Conservation (phyloP, 2,329 filamentous ascomycete species). For the Bipolaris cookei region DNA sequence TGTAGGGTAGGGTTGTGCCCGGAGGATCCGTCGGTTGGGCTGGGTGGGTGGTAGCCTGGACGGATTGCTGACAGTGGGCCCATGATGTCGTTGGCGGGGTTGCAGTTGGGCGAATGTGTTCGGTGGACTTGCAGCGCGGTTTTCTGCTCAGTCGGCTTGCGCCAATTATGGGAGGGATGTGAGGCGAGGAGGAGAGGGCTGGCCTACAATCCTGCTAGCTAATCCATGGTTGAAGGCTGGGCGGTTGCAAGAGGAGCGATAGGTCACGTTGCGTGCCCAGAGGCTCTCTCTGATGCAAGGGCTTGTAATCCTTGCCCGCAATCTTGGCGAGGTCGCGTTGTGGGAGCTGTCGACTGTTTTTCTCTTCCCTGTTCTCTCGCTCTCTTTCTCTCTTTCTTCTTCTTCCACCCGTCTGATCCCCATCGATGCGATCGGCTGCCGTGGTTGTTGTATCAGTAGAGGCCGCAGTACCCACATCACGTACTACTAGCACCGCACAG, state of each 20-base stretch:
- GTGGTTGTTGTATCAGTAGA: too few relatives aligned
- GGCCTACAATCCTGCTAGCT: neutral
- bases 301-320: constrained; percentile 16
- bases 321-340: constrained; percentile 18
- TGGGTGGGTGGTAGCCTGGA: neutral
- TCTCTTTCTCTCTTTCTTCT: constrained; percentile 2
- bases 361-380: neutral
- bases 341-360: constrained; percentile 15
- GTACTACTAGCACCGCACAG: too few relatives aligned
- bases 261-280: constrained; percentile 4
- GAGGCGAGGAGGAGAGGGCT: neutral
- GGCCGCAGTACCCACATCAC: too few relatives aligned
- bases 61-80: constrained; percentile 12
- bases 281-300: constrained; percentile 1
- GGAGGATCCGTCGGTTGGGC: neutral
- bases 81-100: constrained; percentile 18
- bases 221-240: neutral
- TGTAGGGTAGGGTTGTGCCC: too few relatives aligned
- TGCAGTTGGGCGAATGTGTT: constrained; percentile 1
- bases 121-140: constrained; percentile 1
- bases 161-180: neutral
- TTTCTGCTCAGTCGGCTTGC: neutral
- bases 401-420: neutral
- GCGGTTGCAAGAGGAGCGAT: neutral
- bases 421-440: too few relatives aligned